Base-by-base conservation (phyloP, 1,284 basidiomycete genomes). In the Takashimella koratensis region DNA sequence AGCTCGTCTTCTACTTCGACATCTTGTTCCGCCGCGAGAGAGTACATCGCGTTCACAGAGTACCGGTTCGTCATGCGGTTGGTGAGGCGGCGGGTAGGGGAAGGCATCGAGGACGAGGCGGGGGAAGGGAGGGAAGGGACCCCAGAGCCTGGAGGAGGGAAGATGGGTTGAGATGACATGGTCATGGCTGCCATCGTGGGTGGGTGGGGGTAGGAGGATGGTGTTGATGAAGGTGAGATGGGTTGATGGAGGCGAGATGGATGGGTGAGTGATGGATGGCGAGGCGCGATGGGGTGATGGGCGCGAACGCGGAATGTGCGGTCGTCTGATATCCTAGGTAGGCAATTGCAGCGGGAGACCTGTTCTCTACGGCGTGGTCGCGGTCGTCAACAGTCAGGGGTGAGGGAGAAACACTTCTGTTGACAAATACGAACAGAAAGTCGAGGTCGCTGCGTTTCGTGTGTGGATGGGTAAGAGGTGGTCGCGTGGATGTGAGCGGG, bases 1-100 rank as follows among this genome's bases (percentile, higher is more conserved):
- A 98, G 80, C 75, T 98, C 95, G 76, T 98, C 95, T 76, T 98
- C 94, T 43, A 98, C 90, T 74, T 98, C 96, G 24, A 96, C 88
- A 72, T 98, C 95, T 81, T 97, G 92, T 77, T 98, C 94, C 24
- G 94, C 95, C 11, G 94, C 94, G 86, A 98, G 92, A 67, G 88
- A 92, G 76, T 97, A 98, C 66, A 98, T 82, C 21, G 91, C 91
- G 52, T 91, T 97, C 56, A 97, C 93, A 71, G 87, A 90, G 79
- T 96, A 97, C 53, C 94, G 86, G 78, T 98, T 97, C 57, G 90
- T 94, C 76, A 93, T 96, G 74, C 93, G 81, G 79, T 90, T 90
- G n/a, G 73, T 73, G 47, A 72, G 54, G 22, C 73, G 62, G 39
- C 65, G 59, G 49, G 47, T 56, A 3, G 54, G 23, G 1, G 59